Conservation (phyloP, 805 yeast genomes). For the Lipomyces yamanashiensis region DNA sequence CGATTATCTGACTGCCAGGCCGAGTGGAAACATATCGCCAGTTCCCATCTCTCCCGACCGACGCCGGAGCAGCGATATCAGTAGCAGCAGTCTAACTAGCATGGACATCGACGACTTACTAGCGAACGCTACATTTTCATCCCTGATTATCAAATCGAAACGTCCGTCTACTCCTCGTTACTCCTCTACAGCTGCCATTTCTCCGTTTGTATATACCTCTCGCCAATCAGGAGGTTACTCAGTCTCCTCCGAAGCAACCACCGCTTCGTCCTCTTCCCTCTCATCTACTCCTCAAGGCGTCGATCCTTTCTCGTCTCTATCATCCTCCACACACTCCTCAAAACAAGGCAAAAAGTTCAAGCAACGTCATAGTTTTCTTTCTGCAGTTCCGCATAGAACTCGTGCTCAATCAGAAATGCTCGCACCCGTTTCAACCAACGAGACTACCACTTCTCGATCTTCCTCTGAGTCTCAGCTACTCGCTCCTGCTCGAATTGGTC, state of each 20-base stretch:
- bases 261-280: slow-evolving; percentile 1
- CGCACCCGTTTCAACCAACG: background rate
- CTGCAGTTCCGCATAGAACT: background rate
- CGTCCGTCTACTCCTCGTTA: background rate
- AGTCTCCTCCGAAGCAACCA: slow-evolving; percentile 5
- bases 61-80: background rate
- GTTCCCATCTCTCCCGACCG: background rate
- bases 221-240: background rate
- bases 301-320: background rate
- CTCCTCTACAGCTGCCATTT: background rate
- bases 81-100: background rate
- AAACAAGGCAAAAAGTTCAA: background rate
- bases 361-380: background rate
- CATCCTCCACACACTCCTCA: background rate
- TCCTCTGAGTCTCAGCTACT: slow-evolving; percentile 11
- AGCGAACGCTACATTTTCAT: background rate
- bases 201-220: background rate
- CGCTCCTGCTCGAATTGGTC: background rate
- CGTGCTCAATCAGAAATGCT: slow-evolving; percentile 13
- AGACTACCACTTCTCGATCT: slow-evolving; percentile 5
- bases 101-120: slow-evolving; percentile 4
- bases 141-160: background rate
- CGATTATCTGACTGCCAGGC: background rate
- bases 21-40: background rate
- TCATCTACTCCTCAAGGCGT: background rate